Evolutionary conservation across 495 filamentous ascomycete genomes (phyloP).

Genomic region (Lasiosphaeriaceae sp.): DNA sequence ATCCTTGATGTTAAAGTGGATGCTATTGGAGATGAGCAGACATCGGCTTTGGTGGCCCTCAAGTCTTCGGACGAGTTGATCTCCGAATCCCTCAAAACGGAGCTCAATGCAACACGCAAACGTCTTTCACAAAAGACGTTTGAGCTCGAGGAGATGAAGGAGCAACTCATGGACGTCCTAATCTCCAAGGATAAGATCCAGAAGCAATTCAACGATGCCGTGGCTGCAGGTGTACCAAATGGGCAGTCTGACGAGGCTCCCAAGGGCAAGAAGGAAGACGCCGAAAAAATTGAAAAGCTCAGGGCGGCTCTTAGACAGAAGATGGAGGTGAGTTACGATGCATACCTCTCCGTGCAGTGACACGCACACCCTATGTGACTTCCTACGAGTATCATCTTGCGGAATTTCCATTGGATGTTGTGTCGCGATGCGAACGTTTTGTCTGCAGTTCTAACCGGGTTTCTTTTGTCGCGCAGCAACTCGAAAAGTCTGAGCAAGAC

Average conservation of each 20-base stretch:
- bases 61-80: conserved; percentile 52
- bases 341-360: conserved; percentile 1
- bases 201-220: conserved; percentile 43
- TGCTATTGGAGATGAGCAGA: conserved; percentile 44
- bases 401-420: too few species aligned
- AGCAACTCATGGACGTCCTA: conserved; percentile 47
- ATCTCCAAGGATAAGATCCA: conserved; percentile 52
- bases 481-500: conserved; percentile 47
- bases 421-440: too few species aligned
- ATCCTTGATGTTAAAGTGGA: conserved; percentile 34
- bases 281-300: conserved; percentile 50
- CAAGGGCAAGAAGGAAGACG: conserved; percentile 44
- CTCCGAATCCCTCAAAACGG: conserved; percentile 45
- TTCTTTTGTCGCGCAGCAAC: conserved; percentile 33
- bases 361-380: conserved; percentile 12
- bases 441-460: background rate
- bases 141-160: conserved; percentile 47
- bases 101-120: conserved; percentile 45
- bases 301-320: conserved; percentile 42
- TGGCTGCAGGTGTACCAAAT: conserved; percentile 8
- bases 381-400: background rate
- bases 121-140: conserved; percentile 36
- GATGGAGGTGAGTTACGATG: conserved; percentile 39
- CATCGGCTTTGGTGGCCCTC: conserved; percentile 45
- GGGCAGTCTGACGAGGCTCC: conserved; percentile 10